These are phyloP conservation scores for Vitrella brassicaformis DNA, from an alignment of 73 alveolate species.

Conservation along the genomic window DNA sequence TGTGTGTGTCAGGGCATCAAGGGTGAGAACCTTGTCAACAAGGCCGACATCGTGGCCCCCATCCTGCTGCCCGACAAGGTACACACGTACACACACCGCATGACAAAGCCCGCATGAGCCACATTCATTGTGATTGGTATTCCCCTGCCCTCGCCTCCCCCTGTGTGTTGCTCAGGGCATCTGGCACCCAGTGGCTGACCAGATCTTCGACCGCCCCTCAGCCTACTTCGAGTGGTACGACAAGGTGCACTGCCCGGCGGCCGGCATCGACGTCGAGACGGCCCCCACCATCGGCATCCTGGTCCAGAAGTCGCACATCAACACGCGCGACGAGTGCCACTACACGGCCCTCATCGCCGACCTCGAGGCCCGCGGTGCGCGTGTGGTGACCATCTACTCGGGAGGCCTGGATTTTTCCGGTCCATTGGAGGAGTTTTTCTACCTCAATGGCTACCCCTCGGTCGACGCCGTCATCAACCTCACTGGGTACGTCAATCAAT, in stretches of 20 bases:
- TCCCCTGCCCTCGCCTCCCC: too few species aligned
- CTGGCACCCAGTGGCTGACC: conserved; percentile 36
- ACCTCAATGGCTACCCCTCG: conserved; percentile 1
- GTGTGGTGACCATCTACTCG: conserved; percentile 27
- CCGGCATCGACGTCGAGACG: conserved; percentile 11
- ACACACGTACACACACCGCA: too few species aligned
- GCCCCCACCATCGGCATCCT: conserved; percentile 11
- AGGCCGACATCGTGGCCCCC: conserved; percentile 17
- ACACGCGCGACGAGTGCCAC: conserved; percentile 34
- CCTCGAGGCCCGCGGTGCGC: conserved; percentile 26
- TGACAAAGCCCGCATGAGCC: too few species aligned
- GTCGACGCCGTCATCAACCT: conserved; percentile 35
- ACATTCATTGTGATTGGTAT: too few species aligned
- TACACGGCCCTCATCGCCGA: conserved; percentile 25
- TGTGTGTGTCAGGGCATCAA: conserved; percentile 11
- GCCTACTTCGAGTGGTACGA: conserved; percentile 6
- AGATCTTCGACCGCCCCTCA: conserved; percentile 19
- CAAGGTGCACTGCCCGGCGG: conserved; percentile 32
- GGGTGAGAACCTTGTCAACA: conserved; percentile 29
- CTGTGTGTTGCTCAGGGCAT: too few species aligned
- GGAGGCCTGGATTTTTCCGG: conserved; percentile 30
- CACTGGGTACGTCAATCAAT: neutral
- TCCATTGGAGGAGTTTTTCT: conserved; percentile 19
- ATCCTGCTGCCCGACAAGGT: conserved; percentile 33
- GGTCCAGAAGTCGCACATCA: conserved; percentile 36